phyloP scores from a whole-genome alignment of 2,329 filamentous ascomycete species.

The Trichoderma pleuroti region DNA sequence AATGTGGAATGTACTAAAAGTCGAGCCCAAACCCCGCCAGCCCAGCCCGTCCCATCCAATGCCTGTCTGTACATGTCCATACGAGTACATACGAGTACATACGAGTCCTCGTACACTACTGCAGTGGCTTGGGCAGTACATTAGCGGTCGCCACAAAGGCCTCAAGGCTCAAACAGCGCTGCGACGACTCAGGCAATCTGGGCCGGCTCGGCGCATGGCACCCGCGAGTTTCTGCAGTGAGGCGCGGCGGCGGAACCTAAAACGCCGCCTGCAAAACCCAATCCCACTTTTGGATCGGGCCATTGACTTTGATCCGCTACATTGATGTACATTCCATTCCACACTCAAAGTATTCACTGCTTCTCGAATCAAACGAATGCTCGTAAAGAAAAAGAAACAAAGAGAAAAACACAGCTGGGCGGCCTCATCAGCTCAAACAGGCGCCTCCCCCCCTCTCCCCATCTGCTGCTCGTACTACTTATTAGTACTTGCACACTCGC shows the following conservation, averaged over 20 bases:
- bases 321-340: too few species aligned
- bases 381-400: neutral
- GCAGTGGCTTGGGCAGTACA: neutral
- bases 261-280: neutral
- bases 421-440: neutral
- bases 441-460: neutral
- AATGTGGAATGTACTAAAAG: too few species aligned
- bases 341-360: too few species aligned
- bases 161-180: constrained; percentile 10
- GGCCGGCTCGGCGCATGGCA: neutral
- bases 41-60: neutral
- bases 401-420: neutral
- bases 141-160: constrained; percentile 7
- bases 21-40: neutral
- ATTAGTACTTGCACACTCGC: neutral
- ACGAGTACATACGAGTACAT: too few species aligned
- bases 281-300: neutral
- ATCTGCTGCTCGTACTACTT: neutral
- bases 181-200: constrained; percentile 6
- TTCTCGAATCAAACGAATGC: neutral
- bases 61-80: neutral
- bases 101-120: too few species aligned
- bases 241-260: constrained; percentile 7
- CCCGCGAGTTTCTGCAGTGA: neutral
- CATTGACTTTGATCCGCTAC: too few species aligned